Evolutionary conservation across 2,329 filamentous ascomycete genomes (phyloP).

Genomic region (Pyricularia grisea): DNA sequence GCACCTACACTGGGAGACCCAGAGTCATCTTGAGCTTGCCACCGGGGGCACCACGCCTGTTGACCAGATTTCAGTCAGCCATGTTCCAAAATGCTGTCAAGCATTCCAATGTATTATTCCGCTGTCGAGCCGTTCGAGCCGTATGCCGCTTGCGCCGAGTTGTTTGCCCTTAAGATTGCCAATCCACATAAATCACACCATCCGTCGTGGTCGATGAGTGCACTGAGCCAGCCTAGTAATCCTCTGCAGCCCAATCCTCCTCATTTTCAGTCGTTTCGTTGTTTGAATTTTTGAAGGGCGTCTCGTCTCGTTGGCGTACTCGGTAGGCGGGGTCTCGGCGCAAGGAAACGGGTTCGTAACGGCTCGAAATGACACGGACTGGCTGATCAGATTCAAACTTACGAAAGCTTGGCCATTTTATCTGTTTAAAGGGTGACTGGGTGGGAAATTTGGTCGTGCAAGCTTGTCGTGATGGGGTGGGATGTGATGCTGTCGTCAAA

Average conservation of each 20-base stretch:
- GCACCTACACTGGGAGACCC: conserved; percentile 98
- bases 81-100: not conserved
- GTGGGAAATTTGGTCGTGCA: not conserved
- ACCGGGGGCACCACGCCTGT: conserved; percentile 82
- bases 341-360: conserved; percentile 5
- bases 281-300: not conserved
- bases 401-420: conserved; percentile 55
- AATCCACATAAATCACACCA: not conserved
- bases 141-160: not conserved
- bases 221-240: not conserved
- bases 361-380: not conserved
- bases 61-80: conserved; percentile 4
- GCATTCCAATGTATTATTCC: not conserved
- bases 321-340: not conserved
- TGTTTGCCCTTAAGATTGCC: not conserved
- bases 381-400: conserved; percentile 26
- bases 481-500: conserved; percentile 1
- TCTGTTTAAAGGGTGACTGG: conserved; percentile 6
- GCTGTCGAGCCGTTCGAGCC: not conserved
- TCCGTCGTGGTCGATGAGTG: not conserved
- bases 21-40: conserved; percentile 99
- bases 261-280: not conserved
- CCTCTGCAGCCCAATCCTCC: not conserved
- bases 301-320: not conserved
- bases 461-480: not conserved